A percentile compares a stretch with the other conserved stretches of the same genome.
phyloP scores from a whole-genome alignment of 2,329 filamentous ascomycete species.

The Stachybotrys elegans region DNA sequence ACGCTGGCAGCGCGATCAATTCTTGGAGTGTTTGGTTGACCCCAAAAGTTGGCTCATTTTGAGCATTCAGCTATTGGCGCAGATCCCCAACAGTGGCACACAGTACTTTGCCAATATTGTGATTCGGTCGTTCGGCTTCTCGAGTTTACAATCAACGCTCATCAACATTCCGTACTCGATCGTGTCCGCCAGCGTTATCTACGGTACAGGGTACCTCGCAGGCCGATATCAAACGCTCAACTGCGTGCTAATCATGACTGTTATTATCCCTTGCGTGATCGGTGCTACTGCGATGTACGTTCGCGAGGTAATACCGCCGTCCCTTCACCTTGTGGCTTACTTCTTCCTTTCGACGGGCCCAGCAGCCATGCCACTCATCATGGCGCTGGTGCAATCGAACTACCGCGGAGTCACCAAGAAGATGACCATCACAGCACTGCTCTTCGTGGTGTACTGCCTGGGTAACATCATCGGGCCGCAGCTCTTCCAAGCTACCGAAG shows the following conservation, averaged over 20 bases:
- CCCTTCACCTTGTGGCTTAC: slow-evolving; percentile 50
- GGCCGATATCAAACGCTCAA: slow-evolving; percentile 46
- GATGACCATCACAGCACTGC: slow-evolving; percentile 51
- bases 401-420: slow-evolving; percentile 55
- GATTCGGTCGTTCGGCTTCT: slow-evolving; percentile 51
- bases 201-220: slow-evolving; percentile 44
- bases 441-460: slow-evolving; percentile 51
- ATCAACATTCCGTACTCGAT: slow-evolving; percentile 56
- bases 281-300: slow-evolving; percentile 50
- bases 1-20: slow-evolving; percentile 45
- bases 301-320: slow-evolving; percentile 32
- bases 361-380: slow-evolving; percentile 46
- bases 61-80: slow-evolving; percentile 44
- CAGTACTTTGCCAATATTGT: slow-evolving; percentile 55
- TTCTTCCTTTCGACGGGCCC: slow-evolving; percentile 51
- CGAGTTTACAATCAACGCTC: slow-evolving; percentile 46
- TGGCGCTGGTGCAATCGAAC: slow-evolving; percentile 52
- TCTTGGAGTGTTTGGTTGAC: slow-evolving; percentile 48
- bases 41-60: slow-evolving; percentile 58
- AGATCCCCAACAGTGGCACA: slow-evolving; percentile 59
- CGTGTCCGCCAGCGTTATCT: slow-evolving; percentile 42
- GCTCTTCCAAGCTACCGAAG: slow-evolving; percentile 45
- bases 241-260: slow-evolving; percentile 44
- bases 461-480: slow-evolving; percentile 54
- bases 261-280: slow-evolving; percentile 45